phyloP scores from a whole-genome alignment of 1,284 basidiomycete genomes.

The Ceratobasidium papillatum region DNA sequence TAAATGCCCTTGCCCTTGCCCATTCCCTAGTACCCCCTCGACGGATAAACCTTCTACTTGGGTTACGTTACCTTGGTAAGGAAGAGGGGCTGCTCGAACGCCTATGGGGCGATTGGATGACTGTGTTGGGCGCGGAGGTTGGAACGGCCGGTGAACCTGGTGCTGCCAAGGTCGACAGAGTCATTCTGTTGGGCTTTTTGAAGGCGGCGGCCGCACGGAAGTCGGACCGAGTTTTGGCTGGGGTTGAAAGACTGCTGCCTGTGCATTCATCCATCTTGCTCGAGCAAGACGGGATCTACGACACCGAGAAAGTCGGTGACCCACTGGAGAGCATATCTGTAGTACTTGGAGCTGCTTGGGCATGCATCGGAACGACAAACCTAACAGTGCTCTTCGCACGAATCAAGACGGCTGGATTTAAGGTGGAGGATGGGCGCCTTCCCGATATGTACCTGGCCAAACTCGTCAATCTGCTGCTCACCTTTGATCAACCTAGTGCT shows the following conservation, averaged over 20 bases:
- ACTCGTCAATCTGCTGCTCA: constrained; percentile 16
- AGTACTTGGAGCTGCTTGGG: constrained; percentile 22
- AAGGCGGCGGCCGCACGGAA: not conserved
- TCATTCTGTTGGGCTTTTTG: not conserved
- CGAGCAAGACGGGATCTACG: constrained; percentile 5
- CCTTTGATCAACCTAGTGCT: not conserved
- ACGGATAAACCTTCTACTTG: constrained; percentile 10
- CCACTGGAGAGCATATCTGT: constrained; percentile 1
- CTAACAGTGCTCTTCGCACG: not conserved
- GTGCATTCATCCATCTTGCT: not conserved
- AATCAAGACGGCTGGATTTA: constrained; percentile 20
- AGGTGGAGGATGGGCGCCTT: not conserved
- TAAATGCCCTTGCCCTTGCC: not conserved
- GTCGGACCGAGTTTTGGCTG: constrained; percentile 12
- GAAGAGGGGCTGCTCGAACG: not conserved
- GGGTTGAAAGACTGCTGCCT: constrained; percentile 1
- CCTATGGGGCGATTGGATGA: constrained; percentile 22
- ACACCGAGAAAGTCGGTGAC: not conserved
- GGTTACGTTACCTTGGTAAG: not conserved
- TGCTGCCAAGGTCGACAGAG: not conserved
- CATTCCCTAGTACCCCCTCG: not conserved
- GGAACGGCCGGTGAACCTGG: not conserved
- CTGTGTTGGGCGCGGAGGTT: constrained; percentile 1
- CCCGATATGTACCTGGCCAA: constrained; percentile 2
- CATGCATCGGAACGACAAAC: constrained; percentile 8